These are phyloP conservation scores for Pleurostoma richardsiae DNA, from an alignment of 2,329 filamentous ascomycete genomes.

Conservation along the genomic window DNA sequence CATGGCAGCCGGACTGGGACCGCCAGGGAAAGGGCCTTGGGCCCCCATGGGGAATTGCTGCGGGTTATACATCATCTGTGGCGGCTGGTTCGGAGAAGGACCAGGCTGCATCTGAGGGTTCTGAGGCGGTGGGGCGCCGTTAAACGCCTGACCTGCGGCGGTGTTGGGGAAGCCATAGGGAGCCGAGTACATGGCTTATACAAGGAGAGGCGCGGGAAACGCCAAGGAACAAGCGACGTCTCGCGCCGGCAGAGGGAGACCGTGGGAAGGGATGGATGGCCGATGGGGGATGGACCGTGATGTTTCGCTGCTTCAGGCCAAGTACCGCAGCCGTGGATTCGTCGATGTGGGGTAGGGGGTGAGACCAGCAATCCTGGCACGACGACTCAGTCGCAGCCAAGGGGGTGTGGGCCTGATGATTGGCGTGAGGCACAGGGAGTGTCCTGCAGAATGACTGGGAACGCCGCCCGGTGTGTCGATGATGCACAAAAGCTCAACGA, in stretches of 20 bases:
- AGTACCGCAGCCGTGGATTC: constrained; percentile 7
- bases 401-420: not conserved
- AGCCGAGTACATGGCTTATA: constrained; percentile 46
- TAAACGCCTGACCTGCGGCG: constrained; percentile 46
- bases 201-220: not conserved
- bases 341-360: constrained; percentile 11
- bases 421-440: not conserved
- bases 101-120: constrained; percentile 40
- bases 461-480: too few species aligned
- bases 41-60: constrained; percentile 53
- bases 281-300: not conserved
- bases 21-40: constrained; percentile 44
- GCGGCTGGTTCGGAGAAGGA: constrained; percentile 32
- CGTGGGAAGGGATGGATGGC: not conserved
- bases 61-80: constrained; percentile 56
- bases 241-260: not conserved
- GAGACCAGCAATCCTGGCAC: constrained; percentile 3
- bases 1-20: constrained; percentile 39
- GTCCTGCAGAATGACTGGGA: too few species aligned
- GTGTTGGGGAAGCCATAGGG: constrained; percentile 49
- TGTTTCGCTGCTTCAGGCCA: constrained; percentile 2
- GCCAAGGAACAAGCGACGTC: not conserved
- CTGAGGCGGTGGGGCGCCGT: constrained; percentile 42
- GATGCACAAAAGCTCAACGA: too few species aligned
- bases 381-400: not conserved